These are phyloP conservation scores for Allium fistulosum DNA, from an alignment of 106 monocot genomes.

Conservation along the genomic window DNA sequence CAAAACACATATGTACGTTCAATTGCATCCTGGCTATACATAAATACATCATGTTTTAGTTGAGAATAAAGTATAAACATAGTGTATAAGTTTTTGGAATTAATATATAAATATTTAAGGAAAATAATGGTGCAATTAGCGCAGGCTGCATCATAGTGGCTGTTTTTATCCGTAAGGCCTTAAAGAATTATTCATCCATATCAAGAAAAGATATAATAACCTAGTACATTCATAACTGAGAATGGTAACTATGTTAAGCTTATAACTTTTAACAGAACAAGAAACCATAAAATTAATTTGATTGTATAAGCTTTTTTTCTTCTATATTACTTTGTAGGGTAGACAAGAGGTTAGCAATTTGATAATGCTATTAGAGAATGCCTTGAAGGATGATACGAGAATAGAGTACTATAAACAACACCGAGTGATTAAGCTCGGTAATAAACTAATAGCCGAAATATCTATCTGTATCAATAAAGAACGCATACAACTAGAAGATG, in stretches of 20 bases:
- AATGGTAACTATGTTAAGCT: constrained; percentile 7
- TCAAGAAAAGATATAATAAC: constrained; percentile 9
- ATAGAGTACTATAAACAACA: constrained; percentile 2
- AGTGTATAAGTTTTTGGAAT: no score
- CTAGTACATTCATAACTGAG: constrained; percentile 15
- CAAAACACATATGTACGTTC: no score
- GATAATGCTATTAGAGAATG: not conserved
- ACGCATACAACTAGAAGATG: no score
- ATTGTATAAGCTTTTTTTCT: not conserved
- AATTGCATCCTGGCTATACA: no score
- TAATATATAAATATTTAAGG: no score
- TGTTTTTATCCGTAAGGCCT: constrained; percentile 8
- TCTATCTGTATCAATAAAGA: no score
- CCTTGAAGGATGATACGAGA: not conserved
- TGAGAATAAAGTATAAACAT: no score
- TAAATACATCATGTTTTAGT: no score
- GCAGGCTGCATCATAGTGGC: constrained; percentile 1
- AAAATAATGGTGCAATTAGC: no score
- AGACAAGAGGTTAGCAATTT: not conserved
- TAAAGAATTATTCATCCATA: constrained; percentile 2
- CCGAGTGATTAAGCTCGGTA: not conserved
- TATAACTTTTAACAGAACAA: not conserved
- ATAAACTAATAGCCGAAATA: not conserved
- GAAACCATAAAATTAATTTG: not conserved
- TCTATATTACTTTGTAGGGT: not conserved